These are phyloP conservation scores for Closterium sp. DNA, from an alignment of 139 green algal species.

Conservation along the genomic window DNA sequence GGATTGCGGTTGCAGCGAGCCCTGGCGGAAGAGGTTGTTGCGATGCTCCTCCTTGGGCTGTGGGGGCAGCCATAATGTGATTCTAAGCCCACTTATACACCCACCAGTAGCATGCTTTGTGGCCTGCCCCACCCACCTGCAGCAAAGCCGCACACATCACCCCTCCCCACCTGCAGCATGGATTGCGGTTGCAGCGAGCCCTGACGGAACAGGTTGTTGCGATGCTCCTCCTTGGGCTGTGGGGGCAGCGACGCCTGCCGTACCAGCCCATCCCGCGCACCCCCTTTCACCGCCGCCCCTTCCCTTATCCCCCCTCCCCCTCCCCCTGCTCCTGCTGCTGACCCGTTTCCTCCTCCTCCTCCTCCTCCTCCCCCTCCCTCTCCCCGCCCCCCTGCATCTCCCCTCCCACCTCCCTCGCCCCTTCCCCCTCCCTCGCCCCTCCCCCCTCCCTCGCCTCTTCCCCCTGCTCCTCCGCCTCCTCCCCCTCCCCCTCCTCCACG, in stretches of 20 bases:
- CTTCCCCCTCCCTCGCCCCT: neutral
- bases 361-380: neutral
- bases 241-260: neutral
- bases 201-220: neutral
- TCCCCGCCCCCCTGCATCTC: neutral
- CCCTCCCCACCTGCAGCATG: neutral
- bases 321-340: neutral
- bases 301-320: neutral
- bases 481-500: neutral
- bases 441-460: neutral
- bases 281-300: neutral
- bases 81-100: no score
- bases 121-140: no score
- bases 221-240: neutral
- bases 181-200: neutral
- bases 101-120: no score
- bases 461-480: no score
- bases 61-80: neutral
- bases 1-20: neutral
- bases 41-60: neutral
- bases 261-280: neutral
- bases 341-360: neutral
- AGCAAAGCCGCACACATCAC: no score
- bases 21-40: neutral
- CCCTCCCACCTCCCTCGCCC: neutral